These are phyloP conservation scores for Aureobasidium leucospermi DNA, from an alignment of 2,329 filamentous ascomycete species.

Conservation along the genomic window DNA sequence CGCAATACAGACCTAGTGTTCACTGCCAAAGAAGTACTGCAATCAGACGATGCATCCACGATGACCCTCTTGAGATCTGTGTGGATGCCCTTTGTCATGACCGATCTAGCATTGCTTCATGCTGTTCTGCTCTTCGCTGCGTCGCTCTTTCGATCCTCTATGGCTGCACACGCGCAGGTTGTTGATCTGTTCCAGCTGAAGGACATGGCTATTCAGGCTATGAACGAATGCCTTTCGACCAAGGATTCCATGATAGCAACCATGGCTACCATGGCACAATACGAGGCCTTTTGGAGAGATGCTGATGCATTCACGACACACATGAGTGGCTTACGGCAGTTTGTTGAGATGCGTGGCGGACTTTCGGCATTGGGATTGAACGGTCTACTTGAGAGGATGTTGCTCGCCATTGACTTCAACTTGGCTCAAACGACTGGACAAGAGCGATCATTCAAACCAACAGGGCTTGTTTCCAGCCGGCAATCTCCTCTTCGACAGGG, in stretches of 20 bases:
- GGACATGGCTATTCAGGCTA: constrained; percentile 36
- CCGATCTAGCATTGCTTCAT: constrained; percentile 33
- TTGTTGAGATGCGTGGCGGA: constrained; percentile 41
- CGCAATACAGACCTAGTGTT: constrained; percentile 26
- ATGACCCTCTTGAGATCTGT: constrained; percentile 30
- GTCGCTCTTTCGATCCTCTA: constrained; percentile 33
- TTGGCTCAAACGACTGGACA: constrained; percentile 13
- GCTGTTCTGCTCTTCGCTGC: constrained; percentile 36
- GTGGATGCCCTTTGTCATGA: constrained; percentile 38
- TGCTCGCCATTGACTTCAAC: constrained; percentile 43
- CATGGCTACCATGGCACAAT: constrained; percentile 46
- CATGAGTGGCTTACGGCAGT: constrained; percentile 39
- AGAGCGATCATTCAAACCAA: background rate
- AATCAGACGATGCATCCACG: constrained; percentile 31
- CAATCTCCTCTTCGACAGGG: background rate
- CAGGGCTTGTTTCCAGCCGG: background rate
- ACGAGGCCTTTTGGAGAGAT: constrained; percentile 45
- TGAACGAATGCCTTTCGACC: constrained; percentile 35
- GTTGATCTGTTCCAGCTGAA: constrained; percentile 37
- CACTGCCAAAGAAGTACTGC: constrained; percentile 37
- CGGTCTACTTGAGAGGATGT: constrained; percentile 40
- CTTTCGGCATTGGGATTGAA: constrained; percentile 32
- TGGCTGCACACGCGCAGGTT: constrained; percentile 23
- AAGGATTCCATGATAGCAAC: constrained; percentile 41
- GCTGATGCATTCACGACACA: constrained; percentile 38